Base-by-base conservation (phyloP, 768 basidiomycete species). In the Cyclocybe cylindracea region DNA sequence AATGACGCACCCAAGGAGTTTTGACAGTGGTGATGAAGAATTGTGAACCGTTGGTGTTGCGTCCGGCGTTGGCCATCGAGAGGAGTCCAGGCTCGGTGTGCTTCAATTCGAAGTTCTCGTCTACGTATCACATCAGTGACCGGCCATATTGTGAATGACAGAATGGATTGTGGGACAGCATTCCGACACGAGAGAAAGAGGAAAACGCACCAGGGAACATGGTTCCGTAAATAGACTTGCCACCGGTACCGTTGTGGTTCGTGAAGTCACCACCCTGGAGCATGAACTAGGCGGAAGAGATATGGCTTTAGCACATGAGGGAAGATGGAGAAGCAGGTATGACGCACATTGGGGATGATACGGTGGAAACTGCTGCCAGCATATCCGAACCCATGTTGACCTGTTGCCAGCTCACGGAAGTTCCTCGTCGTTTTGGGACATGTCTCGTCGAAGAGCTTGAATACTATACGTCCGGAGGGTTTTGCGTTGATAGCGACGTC, bases 241-340 rank as follows among this genome's bases (percentile, higher is more conserved):
- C 89, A 33, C 91, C 89, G 0, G 87, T 91, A 10, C 89, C 89
- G 55, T 91, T 82, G 56, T 80, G 76, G 8, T 70, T 64, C 31
- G 89, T 91, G 69, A 93, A 92, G 70, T 94, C 92, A 19, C 92
- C 92, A 19, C 90, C 92, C 67, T 93, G 91, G 41, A 89, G 68
- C 91, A 93, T 93, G 73, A 89, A 91, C 80, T 81, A 52, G 7
- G 55, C 14, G 34, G 19, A 14, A 18, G 10, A 13, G 39, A 40
- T 5, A 13, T 29, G 46, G 10, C 10, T 31, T 36, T 33, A 24
- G 6, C 24, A 7, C 1, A 14, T 43, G 13, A 39, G 1, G 18
- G 39, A n/a, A 18, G 31, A 31, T 40, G 14, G 13, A 5, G 10
- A 37, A n/a, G 34, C 16, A 24, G 14, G 16, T 31, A 6, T 45